phyloP scores from a whole-genome alignment of 192 early-diverging fungal genomes.

The Coemansia sp. region DNA sequence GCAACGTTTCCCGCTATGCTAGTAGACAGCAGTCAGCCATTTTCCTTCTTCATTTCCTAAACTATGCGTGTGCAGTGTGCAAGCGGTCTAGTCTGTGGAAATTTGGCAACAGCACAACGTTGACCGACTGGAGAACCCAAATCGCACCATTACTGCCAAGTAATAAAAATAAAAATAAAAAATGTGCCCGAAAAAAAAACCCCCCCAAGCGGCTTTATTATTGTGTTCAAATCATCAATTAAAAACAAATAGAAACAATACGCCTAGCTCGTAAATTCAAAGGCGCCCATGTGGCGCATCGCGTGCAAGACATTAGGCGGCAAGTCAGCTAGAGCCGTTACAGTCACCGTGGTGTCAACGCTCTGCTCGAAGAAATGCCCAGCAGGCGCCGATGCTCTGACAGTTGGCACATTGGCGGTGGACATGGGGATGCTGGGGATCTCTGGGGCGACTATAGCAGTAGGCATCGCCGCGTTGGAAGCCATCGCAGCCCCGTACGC shows the following conservation, averaged over 20 bases:
- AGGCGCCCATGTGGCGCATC: slow-evolving; percentile 28
- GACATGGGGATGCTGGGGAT: neutral
- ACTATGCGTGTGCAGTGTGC: neutral
- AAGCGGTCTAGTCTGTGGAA: neutral
- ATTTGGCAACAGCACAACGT: neutral
- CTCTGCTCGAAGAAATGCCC: neutral
- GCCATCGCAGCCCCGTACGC: neutral
- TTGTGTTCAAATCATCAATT: neutral
- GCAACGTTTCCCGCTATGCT: slow-evolving; percentile 2
- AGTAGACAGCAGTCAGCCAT: neutral
- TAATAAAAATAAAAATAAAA: neutral
- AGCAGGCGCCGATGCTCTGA: neutral
- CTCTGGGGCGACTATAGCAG: neutral
- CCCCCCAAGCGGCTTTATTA: neutral
- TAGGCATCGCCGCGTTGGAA: neutral
- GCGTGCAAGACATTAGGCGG: slow-evolving; percentile 15
- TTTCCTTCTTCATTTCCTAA: neutral
- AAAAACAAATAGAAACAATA: neutral
- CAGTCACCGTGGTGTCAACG: neutral
- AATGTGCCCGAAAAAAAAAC: neutral
- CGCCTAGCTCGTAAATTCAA: slow-evolving; percentile 14
- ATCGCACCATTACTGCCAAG: neutral
- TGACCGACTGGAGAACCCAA: neutral
- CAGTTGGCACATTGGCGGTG: neutral
- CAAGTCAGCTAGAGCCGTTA: neutral